Evolutionary conservation across 1,284 basidiomycete genomes (phyloP), one percentile per base, ranked within the genome.

Genomic region (Leccinum variabile): DNA sequence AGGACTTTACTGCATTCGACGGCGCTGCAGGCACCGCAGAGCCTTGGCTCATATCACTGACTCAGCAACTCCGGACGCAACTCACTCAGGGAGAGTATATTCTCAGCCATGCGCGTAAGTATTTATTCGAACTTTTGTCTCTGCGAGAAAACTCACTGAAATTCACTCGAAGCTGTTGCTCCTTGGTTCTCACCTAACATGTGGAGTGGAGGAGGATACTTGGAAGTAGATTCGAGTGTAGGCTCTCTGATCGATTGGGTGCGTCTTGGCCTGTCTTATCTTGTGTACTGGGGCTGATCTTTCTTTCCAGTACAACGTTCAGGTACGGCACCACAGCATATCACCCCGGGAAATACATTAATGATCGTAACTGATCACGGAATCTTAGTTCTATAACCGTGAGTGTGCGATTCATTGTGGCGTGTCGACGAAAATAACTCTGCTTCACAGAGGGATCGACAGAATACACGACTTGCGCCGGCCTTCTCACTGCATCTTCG

Each of bases 311-410:
- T 82, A 81, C 69, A 82, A 81, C 62, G 69, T 82, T 39, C 80
- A 81, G 70, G 79, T 79, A 58, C 46, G 63, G 14, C 16, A 18
- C 11, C 49, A 59, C 33, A 25, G 13, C 33, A 57, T 28, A n/a
- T 35, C 60, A 56, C 53, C 30, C 9, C 13, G 3, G 10, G 9
- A 10, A 5, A 9, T 32, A 8, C 22, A 22, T 50, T 69, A 32
- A 69, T 13, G 10, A 6, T 13, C n/a, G 10, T 4, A 8, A 18
- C 30, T 33, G 49, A 46, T 44, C 8, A 11, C 25, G 14, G 8
- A 25, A 30, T 16, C 44, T 25, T 18, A 87, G 80, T 87, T 87
- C 75, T 88, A 88, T 72, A 87, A 88, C 72, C 86, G 85, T 86
- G 65, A 64, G 79, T 72, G 1, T 11, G 25, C 13, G 33, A 6